These are phyloP conservation scores for Actinomortierella wolfii DNA, from an alignment of 371 early-diverging fungal species.

Conservation along the genomic window DNA sequence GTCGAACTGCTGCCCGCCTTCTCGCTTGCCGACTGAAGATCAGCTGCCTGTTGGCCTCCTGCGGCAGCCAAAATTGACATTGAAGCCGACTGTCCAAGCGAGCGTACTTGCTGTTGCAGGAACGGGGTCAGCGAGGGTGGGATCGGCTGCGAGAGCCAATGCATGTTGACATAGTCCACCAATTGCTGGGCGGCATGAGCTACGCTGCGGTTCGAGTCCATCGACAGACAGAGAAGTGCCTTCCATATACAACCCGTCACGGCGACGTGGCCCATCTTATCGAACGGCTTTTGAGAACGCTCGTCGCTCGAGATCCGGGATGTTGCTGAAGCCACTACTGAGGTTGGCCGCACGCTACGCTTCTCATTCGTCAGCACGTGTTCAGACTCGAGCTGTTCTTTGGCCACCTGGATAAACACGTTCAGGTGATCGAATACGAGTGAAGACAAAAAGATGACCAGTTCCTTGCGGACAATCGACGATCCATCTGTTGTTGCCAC, in stretches of 20 bases:
- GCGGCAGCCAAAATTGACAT: conserved; percentile 3
- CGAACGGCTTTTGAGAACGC: conserved; percentile 14
- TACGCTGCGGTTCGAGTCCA: conserved; percentile 79
- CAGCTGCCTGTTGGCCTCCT: conserved; percentile 7
- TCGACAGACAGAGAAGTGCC: conserved; percentile 73
- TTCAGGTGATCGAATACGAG: conserved; percentile 65
- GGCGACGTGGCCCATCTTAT: conserved; percentile 39
- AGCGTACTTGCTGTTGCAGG: conserved; percentile 23
- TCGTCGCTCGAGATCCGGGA: too few species aligned
- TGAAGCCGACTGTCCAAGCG: conserved; percentile 18
- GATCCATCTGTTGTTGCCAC: conserved; percentile 76
- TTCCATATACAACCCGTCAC: conserved; percentile 79
- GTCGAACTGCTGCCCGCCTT: conserved; percentile 17
- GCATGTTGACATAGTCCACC: conserved; percentile 74
- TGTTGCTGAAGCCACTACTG: too few species aligned
- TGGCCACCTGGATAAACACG: conserved; percentile 68
- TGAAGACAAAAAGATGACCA: conserved; percentile 73
- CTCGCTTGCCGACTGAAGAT: conserved; percentile 10
- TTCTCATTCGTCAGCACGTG: conserved; percentile 14
- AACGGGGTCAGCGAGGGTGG: conserved; percentile 31
- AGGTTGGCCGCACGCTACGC: too few species aligned
- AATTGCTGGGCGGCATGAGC: conserved; percentile 65
- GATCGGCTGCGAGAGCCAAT: conserved; percentile 49
- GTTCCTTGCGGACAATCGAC: conserved; percentile 82
- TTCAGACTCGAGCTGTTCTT: conserved; percentile 70